Conservation (phyloP, 305 asterid species). For the Salvia sclarea region DNA sequence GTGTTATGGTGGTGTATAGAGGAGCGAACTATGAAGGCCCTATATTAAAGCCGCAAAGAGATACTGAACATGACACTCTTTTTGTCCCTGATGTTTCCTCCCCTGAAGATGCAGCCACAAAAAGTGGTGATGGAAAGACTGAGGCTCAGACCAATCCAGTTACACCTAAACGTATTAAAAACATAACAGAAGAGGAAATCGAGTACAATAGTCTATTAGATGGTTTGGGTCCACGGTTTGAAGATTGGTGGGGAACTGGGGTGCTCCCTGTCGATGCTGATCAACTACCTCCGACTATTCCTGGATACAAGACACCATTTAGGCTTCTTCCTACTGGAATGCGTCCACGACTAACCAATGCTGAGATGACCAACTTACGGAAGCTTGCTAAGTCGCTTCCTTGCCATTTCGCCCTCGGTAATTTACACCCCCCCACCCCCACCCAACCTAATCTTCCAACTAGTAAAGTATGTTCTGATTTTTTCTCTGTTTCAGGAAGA, state of each 20-base stretch:
- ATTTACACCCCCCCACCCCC: constrained; percentile 21
- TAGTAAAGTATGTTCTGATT: constrained; percentile 22
- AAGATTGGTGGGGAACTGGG: constrained; percentile 99
- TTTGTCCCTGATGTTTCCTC: constrained; percentile 82
- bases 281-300: constrained; percentile 83
- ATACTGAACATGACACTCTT: constrained; percentile 50
- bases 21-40: constrained; percentile 94
- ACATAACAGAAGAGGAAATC: constrained; percentile 69
- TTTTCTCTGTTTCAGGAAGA: constrained; percentile 60
- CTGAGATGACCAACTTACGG: constrained; percentile 89
- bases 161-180: constrained; percentile 38
- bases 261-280: constrained; percentile 98
- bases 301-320: constrained; percentile 90
- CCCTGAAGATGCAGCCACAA: constrained; percentile 38
- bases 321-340: constrained; percentile 95
- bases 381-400: constrained; percentile 92
- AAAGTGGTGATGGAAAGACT: constrained; percentile 34
- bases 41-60: constrained; percentile 47
- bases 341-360: constrained; percentile 87
- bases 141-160: constrained; percentile 41
- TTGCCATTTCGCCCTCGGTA: constrained; percentile 97
- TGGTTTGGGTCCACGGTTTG: constrained; percentile 94
- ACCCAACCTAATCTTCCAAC: constrained; percentile 6
- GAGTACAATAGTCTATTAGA: constrained; percentile 70
- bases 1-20: constrained; percentile 94